These are phyloP conservation scores for Lathyrus sativus DNA, from an alignment of 306 rosid species.

Conservation along the genomic window DNA sequence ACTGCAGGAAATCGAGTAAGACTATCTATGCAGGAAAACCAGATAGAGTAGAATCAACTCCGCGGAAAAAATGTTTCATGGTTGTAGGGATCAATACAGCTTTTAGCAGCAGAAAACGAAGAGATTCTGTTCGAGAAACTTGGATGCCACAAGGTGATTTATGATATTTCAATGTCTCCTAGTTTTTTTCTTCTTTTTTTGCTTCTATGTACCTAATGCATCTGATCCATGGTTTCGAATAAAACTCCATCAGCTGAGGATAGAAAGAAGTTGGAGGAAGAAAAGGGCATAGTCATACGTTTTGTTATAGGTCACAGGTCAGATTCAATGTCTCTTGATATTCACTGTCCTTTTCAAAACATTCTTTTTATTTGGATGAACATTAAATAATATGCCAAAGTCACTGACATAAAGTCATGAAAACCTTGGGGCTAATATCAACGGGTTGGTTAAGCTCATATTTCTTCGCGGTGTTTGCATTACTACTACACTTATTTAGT, in stretches of 20 bases:
- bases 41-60: conserved; percentile 46
- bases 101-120: conserved; percentile 74
- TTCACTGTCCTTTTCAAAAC: not conserved
- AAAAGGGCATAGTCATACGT: conserved; percentile 82
- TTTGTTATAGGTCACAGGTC: conserved; percentile 92
- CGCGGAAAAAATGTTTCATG: conserved; percentile 68
- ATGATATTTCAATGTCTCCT: conserved; percentile 17
- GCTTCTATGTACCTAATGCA: conserved; percentile 25
- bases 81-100: conserved; percentile 93
- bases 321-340: conserved; percentile 38
- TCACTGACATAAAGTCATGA: too few species aligned
- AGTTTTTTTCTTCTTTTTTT: conserved; percentile 31
- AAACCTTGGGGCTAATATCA: too few species aligned
- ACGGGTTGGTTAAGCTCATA: not conserved
- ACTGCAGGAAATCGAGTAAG: conserved; percentile 63
- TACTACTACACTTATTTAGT: conserved; percentile 20
- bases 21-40: conserved; percentile 50
- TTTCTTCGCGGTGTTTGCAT: conserved; percentile 21
- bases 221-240: conserved; percentile 43
- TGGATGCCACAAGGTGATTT: conserved; percentile 93
- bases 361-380: conserved; percentile 5
- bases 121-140: conserved; percentile 87
- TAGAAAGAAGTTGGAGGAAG: conserved; percentile 82
- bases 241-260: conserved; percentile 52
- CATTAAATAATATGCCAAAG: not conserved